Base-by-base conservation (phyloP, 2,329 filamentous ascomycete species). In the Chaetomium olivaceum region DNA sequence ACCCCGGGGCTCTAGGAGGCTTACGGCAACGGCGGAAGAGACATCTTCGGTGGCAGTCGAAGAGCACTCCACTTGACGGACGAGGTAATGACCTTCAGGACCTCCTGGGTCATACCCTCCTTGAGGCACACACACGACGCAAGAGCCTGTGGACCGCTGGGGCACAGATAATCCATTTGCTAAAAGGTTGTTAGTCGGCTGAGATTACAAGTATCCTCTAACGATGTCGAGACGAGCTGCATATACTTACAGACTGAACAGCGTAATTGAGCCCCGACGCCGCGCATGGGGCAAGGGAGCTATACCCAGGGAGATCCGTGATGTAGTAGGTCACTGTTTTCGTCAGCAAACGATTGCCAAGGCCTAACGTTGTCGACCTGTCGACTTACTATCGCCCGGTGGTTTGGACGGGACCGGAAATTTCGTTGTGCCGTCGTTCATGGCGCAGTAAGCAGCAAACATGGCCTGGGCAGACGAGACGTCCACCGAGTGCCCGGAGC, bases 91-190 rank as follows among this genome's bases (percentile, higher is more conserved):
- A 70, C 72, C 68, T 76, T 82, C 6, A 79, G 78, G 6, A 85
- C 74, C 0, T 72, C 70, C n/a, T 73, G 74, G 1, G 77, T 77
- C 76, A 85, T 81, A 25, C 79, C 78, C 3, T 78, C 77, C 67
- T 85, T 84, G 62, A 85, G 67, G 64, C 84, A 86, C 4, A 77
- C 79, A 64, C 83, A 86, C 0, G 82, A 85, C 0, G 83, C 83
- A 2, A 86, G 74, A 11, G 80, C 81, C 67, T 82, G 76, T 0
- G 82, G 81, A 0, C 81, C 83, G 0, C 71, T 69, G 0, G 80
- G 81, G 54, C 83, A 85, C 31, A 80, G 60, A n/a, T 75, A 73
- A 14, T 72, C 71, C 0, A 77, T 77, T 75, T 80, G 76, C 77
- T 80, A 43, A 12, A 56, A 2, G 5, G 31, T 23, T 27, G 61